These are phyloP conservation scores for Leishmania braziliensis DNA, from an alignment of 208 protist genomes.

Conservation along the genomic window DNA sequence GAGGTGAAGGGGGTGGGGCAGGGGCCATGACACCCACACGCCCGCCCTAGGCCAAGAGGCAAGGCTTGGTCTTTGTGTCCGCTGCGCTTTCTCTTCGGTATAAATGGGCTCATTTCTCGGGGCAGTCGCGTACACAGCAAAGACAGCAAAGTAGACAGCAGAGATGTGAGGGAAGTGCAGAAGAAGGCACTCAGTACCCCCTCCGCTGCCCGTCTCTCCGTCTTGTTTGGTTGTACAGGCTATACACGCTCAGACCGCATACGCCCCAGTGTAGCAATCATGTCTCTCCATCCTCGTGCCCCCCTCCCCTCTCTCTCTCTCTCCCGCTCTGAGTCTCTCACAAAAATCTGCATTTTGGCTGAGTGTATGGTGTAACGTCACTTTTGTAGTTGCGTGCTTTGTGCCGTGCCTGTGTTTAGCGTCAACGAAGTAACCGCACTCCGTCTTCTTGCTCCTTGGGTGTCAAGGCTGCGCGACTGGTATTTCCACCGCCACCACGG, in stretches of 20 bases:
- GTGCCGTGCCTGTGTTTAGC: neutral
- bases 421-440: neutral
- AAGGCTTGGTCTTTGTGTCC: neutral
- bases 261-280: neutral
- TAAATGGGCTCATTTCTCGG: neutral
- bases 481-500: too few species aligned
- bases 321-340: constrained; percentile 13
- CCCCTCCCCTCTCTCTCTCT: constrained; percentile 15
- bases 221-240: neutral
- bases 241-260: neutral
- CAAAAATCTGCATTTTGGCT: neutral
- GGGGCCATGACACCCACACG: neutral
- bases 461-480: too few species aligned
- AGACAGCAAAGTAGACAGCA: neutral
- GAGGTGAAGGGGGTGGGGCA: neutral
- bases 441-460: neutral
- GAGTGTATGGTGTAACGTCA: neutral
- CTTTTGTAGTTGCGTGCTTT: neutral
- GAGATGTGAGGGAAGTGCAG: neutral
- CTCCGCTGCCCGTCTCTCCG: neutral
- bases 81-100: neutral
- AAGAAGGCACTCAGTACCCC: neutral
- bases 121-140: neutral
- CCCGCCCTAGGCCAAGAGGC: neutral
- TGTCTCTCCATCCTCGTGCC: constrained; percentile 1